These are phyloP conservation scores for Penicillium sp. DNA, from an alignment of 2,329 filamentous ascomycete species.

Conservation along the genomic window DNA sequence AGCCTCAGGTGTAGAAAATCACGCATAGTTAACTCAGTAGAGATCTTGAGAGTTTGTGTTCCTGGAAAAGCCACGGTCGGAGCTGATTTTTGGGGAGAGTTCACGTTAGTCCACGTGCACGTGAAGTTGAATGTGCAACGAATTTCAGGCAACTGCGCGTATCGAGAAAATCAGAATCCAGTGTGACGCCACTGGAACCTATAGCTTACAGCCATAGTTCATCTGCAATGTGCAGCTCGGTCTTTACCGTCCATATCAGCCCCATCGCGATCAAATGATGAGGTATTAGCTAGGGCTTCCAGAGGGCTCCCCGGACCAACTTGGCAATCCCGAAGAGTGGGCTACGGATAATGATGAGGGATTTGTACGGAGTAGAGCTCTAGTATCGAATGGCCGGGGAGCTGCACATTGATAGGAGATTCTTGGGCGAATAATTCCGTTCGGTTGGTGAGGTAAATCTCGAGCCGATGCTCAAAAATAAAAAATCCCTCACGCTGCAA, in stretches of 20 bases:
- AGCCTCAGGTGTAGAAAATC: constrained; percentile 26
- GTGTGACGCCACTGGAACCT: constrained; percentile 15
- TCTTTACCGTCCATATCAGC: constrained; percentile 2
- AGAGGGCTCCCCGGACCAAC: background rate
- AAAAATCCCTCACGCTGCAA: constrained; percentile 10
- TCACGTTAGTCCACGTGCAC: background rate
- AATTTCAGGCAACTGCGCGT: background rate
- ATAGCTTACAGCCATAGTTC: constrained; percentile 23
- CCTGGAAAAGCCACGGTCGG: background rate
- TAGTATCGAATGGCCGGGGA: no score
- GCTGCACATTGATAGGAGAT: background rate
- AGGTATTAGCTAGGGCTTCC: background rate
- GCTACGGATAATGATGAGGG: constrained; percentile 18
- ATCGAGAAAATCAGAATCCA: constrained; percentile 2
- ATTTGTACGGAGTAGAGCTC: constrained; percentile 9
- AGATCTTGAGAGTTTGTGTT: background rate
- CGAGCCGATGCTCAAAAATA: background rate
- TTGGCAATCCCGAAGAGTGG: background rate
- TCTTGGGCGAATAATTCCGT: background rate
- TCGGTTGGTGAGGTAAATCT: background rate
- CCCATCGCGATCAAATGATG: constrained; percentile 7
- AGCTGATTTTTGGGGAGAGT: background rate
- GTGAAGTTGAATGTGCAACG: background rate
- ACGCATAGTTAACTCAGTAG: constrained; percentile 15
- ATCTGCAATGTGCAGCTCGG: constrained; percentile 3